Percentiles rank a stretch among this genome's conserved stretches.
Evolutionary conservation across 805 yeast species (phyloP).

Genomic region (Lachancea cidri): DNA sequence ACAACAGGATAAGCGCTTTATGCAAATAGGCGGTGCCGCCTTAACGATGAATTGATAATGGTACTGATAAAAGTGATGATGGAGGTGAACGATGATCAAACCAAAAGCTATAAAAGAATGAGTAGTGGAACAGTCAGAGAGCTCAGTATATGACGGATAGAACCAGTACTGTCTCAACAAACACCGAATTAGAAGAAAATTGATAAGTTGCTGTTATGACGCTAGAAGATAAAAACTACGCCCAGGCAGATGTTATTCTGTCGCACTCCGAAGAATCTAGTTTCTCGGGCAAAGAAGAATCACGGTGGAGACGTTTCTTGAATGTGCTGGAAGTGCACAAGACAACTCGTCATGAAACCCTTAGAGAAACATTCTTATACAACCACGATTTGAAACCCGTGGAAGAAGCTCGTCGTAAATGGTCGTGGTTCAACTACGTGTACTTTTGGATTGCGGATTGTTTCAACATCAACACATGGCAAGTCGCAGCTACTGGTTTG

Average conservation of each 20-base stretch:
- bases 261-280: slow-evolving; percentile 2
- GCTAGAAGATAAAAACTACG: background rate
- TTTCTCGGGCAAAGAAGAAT: background rate
- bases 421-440: slow-evolving; percentile 80
- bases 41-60: too few relatives aligned
- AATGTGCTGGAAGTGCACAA: slow-evolving; percentile 5
- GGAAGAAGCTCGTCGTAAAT: slow-evolving; percentile 65
- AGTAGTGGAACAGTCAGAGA: too few relatives aligned
- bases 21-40: too few relatives aligned
- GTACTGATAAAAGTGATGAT: too few relatives aligned
- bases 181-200: too few relatives aligned
- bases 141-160: too few relatives aligned
- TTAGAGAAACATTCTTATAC: slow-evolving; percentile 59
- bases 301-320: slow-evolving; percentile 3
- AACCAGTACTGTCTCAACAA: too few relatives aligned
- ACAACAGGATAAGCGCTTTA: too few relatives aligned
- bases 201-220: background rate
- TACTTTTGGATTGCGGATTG: slow-evolving; percentile 88
- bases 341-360: slow-evolving; percentile 6
- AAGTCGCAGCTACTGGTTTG: slow-evolving; percentile 84
- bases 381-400: slow-evolving; percentile 79
- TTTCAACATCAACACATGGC: slow-evolving; percentile 86
- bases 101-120: too few relatives aligned
- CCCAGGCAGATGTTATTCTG: background rate
- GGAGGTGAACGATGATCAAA: too few relatives aligned